Conservation (phyloP, 371 early-diverging fungal genomes). For the Paramicrosporidium saccamoebae region DNA sequence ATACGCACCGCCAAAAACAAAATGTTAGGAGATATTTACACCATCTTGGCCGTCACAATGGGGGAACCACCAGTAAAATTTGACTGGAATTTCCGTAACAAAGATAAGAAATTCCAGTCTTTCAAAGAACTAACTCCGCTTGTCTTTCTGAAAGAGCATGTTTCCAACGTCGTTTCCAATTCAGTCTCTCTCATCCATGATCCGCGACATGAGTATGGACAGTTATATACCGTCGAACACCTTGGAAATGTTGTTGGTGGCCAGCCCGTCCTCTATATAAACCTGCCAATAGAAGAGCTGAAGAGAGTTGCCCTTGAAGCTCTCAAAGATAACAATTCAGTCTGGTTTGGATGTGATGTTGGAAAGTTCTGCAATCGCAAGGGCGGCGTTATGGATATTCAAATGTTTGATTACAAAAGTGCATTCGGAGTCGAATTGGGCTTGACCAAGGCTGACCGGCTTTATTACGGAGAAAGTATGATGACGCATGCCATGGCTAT, state of each 20-base stretch:
- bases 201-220: constrained; percentile 20
- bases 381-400: constrained; percentile 23
- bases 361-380: constrained; percentile 14
- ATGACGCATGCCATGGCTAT: constrained; percentile 64
- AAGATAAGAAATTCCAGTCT: constrained; percentile 20
- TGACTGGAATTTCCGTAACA: constrained; percentile 27
- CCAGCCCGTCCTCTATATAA: constrained; percentile 21
- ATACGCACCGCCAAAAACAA: constrained; percentile 12
- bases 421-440: constrained; percentile 23
- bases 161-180: constrained; percentile 13
- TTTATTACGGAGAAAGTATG: constrained; percentile 26
- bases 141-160: constrained; percentile 18
- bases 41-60: constrained; percentile 24
- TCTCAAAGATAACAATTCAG: constrained; percentile 20
- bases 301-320: constrained; percentile 20
- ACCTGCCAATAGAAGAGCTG: constrained; percentile 13
- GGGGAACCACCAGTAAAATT: constrained; percentile 36
- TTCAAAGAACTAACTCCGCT: constrained; percentile 17
- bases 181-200: constrained; percentile 31
- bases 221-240: constrained; percentile 30
- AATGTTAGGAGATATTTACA: constrained; percentile 27
- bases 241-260: constrained; percentile 38
- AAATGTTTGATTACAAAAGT: constrained; percentile 20
- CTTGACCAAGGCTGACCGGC: constrained; percentile 25
- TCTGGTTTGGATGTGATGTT: constrained; percentile 56